Evolutionary conservation across 108 stramenopile species (phyloP).

Genomic region (Fragilariopsis cylindrus): DNA sequence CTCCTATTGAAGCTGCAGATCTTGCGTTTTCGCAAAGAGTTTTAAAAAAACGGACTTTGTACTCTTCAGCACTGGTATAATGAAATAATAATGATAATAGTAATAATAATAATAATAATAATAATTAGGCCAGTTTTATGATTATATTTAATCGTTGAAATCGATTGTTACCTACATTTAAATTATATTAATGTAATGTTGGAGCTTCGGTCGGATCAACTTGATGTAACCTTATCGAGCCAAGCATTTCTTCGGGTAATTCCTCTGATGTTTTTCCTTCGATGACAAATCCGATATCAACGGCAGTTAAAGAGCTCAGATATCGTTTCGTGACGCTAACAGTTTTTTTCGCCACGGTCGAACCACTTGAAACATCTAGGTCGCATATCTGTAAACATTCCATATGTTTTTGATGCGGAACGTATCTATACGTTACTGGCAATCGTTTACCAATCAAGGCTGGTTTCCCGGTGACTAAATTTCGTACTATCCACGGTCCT

Average conservation of each 20-base stretch:
- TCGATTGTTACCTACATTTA: too few relatives aligned
- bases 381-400: constrained; percentile 69
- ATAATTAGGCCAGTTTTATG: too few relatives aligned
- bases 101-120: too few relatives aligned
- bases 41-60: too few relatives aligned
- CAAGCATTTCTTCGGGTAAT: constrained; percentile 88
- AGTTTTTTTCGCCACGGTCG: constrained; percentile 64
- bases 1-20: too few relatives aligned
- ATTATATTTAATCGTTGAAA: too few relatives aligned
- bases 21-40: too few relatives aligned
- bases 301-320: constrained; percentile 66
- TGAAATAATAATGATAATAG: too few relatives aligned
- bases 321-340: constrained; percentile 78
- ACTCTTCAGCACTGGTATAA: too few relatives aligned
- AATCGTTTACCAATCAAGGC: constrained; percentile 84
- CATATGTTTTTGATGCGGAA: constrained; percentile 19
- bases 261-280: constrained; percentile 74
- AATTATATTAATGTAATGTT: constrained; percentile 1
- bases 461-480: constrained; percentile 83
- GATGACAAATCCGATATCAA: constrained; percentile 88
- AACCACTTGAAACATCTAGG: constrained; percentile 73
- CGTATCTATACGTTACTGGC: constrained; percentile 48
- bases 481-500: constrained; percentile 86
- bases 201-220: constrained; percentile 69
- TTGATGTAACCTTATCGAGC: constrained; percentile 75